A percentile compares a stretch with the other conserved stretches of the same genome.
These are phyloP conservation scores for Naumovozyma castellii DNA, from an alignment of 805 yeast genomes.

Conservation along the genomic window DNA sequence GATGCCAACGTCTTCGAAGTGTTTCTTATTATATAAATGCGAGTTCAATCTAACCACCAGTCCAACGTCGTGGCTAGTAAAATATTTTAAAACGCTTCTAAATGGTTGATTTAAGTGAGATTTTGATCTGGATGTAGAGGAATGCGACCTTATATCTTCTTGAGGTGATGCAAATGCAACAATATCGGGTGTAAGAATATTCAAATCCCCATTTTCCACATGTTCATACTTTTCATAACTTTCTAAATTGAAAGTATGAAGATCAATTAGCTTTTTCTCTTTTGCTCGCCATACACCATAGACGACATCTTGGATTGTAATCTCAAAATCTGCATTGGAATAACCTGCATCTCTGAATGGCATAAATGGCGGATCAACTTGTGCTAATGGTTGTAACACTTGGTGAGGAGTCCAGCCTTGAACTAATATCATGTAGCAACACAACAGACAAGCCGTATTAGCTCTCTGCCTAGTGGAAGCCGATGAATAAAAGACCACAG, in stretches of 20 bases:
- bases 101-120: slow-evolving; percentile 58
- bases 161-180: slow-evolving; percentile 97
- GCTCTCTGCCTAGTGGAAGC: slow-evolving; percentile 75
- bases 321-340: slow-evolving; percentile 86
- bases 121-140: slow-evolving; percentile 12
- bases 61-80: slow-evolving; percentile 63
- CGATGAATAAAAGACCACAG: slow-evolving; percentile 82
- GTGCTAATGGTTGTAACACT: slow-evolving; percentile 88
- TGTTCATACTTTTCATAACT: slow-evolving; percentile 91
- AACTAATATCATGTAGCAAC: slow-evolving; percentile 89
- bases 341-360: slow-evolving; percentile 97
- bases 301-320: slow-evolving; percentile 88
- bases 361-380: slow-evolving; percentile 86
- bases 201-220: slow-evolving; percentile 95
- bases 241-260: slow-evolving; percentile 79
- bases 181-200: slow-evolving; percentile 82
- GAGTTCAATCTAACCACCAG: slow-evolving; percentile 89
- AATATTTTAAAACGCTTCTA: slow-evolving; percentile 70
- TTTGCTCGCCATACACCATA: slow-evolving; percentile 98
- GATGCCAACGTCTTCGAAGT: slow-evolving; percentile 74
- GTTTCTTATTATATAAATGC: slow-evolving; percentile 75
- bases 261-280: slow-evolving; percentile 78
- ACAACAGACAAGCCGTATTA: slow-evolving; percentile 87
- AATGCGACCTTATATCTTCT: slow-evolving; percentile 39
- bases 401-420: slow-evolving; percentile 99